Evolutionary conservation across 2,329 filamentous ascomycete species (phyloP).

Genomic region (Colletotrichum spaethianum): DNA sequence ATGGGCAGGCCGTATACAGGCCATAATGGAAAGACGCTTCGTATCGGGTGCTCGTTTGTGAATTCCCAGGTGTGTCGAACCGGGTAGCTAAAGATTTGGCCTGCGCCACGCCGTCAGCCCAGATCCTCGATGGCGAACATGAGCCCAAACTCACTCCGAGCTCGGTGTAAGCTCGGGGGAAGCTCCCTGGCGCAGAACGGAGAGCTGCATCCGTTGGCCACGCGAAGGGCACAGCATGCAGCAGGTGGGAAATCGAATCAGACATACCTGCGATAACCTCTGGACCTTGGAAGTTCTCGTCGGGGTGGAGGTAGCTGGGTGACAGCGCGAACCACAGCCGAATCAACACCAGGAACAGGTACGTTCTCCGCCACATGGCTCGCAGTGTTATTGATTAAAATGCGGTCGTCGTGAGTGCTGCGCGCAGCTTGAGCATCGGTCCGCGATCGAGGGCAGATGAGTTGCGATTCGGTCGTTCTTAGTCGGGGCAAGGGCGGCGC

Average conservation of each 20-base stretch:
- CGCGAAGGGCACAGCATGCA: not conserved
- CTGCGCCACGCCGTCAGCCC: constrained; percentile 60
- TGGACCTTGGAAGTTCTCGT: constrained; percentile 99
- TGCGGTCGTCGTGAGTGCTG: constrained; percentile 31
- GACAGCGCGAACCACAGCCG: constrained; percentile 95
- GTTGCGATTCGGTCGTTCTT: constrained; percentile 4
- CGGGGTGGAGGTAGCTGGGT: constrained; percentile 96
- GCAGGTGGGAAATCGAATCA: constrained; percentile 19
- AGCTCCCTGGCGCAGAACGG: constrained; percentile 20
- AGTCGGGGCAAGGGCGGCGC: constrained; percentile 20
- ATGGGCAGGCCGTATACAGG: constrained; percentile 94
- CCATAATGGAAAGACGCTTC: constrained; percentile 97
- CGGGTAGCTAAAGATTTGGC: constrained; percentile 93
- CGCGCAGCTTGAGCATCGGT: constrained; percentile 45
- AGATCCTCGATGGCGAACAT: constrained; percentile 38
- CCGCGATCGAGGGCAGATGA: constrained; percentile 15
- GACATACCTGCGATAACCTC: constrained; percentile 94
- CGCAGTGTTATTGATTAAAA: constrained; percentile 13
- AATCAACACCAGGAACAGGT: constrained; percentile 86
- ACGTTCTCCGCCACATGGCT: constrained; percentile 91
- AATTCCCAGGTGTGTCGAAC: constrained; percentile 97
- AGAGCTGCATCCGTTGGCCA: constrained; percentile 6
- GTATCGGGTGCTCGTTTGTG: constrained; percentile 87
- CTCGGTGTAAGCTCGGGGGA: constrained; percentile 26
- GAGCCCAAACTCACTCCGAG: constrained; percentile 31